Evolutionary conservation across 1,284 basidiomycete genomes (phyloP), one percentile per base, ranked within the genome.

Genomic region (Sporisorium reilianum): DNA sequence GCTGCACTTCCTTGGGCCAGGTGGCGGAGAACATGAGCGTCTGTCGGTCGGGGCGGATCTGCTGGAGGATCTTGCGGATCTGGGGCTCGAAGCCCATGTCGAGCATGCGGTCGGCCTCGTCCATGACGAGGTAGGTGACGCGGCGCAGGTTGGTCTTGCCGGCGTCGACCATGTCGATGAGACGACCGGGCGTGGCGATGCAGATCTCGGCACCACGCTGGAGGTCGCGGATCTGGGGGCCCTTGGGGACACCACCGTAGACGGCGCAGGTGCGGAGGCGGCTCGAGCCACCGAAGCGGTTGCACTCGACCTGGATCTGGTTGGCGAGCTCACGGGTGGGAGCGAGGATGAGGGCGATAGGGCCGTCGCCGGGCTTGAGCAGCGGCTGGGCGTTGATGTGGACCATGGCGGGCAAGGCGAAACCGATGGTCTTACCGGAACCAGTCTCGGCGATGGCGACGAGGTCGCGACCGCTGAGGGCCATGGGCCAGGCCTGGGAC

Each of bases 21-120:
- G 97, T 99, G 25, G 96, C 96, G 61, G 95, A 97, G 89, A 99
- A 99, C 86, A 87, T 87, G 78, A 86, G 84, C 49, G 86, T 87
- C 85, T 97, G 95, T 84, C 94, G 91, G 87, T 97, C 95, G 42
- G 95, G 95, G 46, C 95, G 91, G 83, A 97, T 97, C 87, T 99
- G 96, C 79, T 91, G 89, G 78, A 99, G 92, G 81, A 98, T 97
- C 88, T 99, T 99, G 85, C 95, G 90, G 85, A 99, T 99, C 86
- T 99, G 96, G 64, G 96, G 96, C 88, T 99, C 96, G 88, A 99
- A 99, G 89, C 96, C 95, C 94, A 96, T 96, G 87, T 96, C 94
- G 76, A 96, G 89, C 94, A 96, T 96, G 80, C 94, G 93, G 87
- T 98, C 96, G 61, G 96, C 96, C 87, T 99, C 97, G 86, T 99